Base-by-base conservation (phyloP, 1,139 yeast species). In the Taphrina deformans region DNA sequence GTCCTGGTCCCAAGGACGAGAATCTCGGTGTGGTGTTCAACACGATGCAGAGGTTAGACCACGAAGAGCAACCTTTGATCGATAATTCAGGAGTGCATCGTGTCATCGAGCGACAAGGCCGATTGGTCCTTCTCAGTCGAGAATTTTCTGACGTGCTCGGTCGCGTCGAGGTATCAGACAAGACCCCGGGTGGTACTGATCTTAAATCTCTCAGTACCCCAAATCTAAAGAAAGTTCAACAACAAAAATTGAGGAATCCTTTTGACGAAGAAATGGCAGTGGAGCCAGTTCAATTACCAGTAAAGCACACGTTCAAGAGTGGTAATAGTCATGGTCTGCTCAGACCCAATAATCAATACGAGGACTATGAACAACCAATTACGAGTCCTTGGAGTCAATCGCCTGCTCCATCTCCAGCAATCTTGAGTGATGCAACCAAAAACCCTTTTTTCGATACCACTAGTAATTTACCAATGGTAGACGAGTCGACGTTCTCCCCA, bases 391-490 rank as follows among this genome's bases (percentile, higher is more conserved):
- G 77, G 77, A 68, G 74, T 6, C 65, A 69, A 35, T 74, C 77
- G 3, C 75, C 76, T 2, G 77, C 75, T 1, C 75, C 77, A 2
- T 74, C 77, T 7, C 76, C 77, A 1, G 76, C 76, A 10, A 61
- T 74, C 3, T 68, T 69, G 29, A 69, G 66, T n/a, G 74, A 71
- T 26, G 69, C 69, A 24, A 55, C 68, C 1, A 73, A 71, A 45
- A 72, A 70, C 53, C 75, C 75, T 1, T 74, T 73, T 66, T 74
- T 73, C 65, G 46, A 61, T 12, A 48, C 48, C 26, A 61, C 51
- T 3, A 73, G 70, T 38, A 68, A 72, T 69, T 16, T 53, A 14
- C 65, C 65, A 2, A 23, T 61, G 24, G 65, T 61, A 5, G 65
- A 61, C 12, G 65, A 61, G 44, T 29, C 46, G 10, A 45, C 65